A percentile compares a stretch with the other conserved stretches of the same genome.
Evolutionary conservation across 2,329 filamentous ascomycete genomes (phyloP).

Genomic region (Blastomyces gilchristii): DNA sequence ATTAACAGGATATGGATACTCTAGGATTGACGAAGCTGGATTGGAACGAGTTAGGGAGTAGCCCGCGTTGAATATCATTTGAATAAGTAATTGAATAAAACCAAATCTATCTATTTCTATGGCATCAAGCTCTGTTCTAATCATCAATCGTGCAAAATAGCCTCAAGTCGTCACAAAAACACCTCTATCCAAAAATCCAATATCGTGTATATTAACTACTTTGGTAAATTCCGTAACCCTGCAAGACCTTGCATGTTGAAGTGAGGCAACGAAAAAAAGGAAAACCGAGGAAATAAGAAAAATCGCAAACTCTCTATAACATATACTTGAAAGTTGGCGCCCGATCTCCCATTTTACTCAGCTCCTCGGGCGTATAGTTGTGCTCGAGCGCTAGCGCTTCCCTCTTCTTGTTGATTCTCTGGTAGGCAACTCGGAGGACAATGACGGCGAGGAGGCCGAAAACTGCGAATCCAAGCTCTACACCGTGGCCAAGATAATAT

Average conservation of each 20-base stretch:
- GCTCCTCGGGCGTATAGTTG: constrained; percentile 40
- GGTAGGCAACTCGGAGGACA: constrained; percentile 43
- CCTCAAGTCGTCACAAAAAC: background rate
- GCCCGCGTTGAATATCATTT: background rate
- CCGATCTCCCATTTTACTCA: constrained; percentile 51
- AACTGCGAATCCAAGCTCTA: constrained; percentile 43
- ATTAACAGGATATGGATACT: background rate
- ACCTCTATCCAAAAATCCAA: background rate
- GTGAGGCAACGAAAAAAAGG: background rate
- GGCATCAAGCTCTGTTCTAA: background rate
- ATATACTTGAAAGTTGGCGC: constrained; percentile 56
- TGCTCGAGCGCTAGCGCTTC: constrained; percentile 36
- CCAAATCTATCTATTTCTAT: background rate
- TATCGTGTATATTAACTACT: background rate
- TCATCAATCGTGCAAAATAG: background rate
- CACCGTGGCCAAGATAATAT: constrained; percentile 42
- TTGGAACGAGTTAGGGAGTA: background rate
- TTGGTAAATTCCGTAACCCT: no score
- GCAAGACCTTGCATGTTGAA: background rate
- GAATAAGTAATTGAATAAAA: background rate
- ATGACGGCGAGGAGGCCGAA: constrained; percentile 38
- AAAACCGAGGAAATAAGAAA: background rate
- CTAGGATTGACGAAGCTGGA: background rate
- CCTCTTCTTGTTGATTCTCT: constrained; percentile 49
- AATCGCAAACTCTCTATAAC: constrained; percentile 23